Conservation (phyloP, 768 basidiomycete genomes). For the Tricholoma matsutake region DNA sequence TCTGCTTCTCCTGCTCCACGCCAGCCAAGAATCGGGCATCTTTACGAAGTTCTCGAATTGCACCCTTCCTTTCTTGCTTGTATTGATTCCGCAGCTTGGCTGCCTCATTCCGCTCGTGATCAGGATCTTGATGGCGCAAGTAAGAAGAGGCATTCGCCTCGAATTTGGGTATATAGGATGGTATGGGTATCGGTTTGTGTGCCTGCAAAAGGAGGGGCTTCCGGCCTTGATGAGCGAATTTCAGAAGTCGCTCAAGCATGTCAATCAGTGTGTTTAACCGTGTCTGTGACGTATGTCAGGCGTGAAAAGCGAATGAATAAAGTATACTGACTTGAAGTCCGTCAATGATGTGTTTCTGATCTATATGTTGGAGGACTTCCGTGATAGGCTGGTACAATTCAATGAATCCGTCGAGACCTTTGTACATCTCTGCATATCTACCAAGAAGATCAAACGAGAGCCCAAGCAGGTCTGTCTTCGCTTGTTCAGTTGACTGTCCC, state of each 20-base stretch:
- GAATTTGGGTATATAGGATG: constrained; percentile 92
- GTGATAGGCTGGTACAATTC: constrained; percentile 77
- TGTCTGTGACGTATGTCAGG: constrained; percentile 36
- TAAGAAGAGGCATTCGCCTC: constrained; percentile 73
- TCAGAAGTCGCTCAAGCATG: constrained; percentile 59
- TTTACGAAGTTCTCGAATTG: constrained; percentile 93
- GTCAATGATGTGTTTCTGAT: constrained; percentile 43
- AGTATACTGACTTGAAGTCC: constrained; percentile 50
- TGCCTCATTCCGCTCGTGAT: constrained; percentile 84
- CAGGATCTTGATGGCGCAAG: constrained; percentile 81
- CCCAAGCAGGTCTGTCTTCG: constrained; percentile 69
- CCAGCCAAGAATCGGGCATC: constrained; percentile 90
- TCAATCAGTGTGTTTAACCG: constrained; percentile 44
- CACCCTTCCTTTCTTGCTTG: constrained; percentile 96
- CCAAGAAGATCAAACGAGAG: constrained; percentile 61
- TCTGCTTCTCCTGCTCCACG: constrained; percentile 81
- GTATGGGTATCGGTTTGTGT: constrained; percentile 95
- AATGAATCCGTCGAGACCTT: constrained; percentile 75
- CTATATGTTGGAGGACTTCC: constrained; percentile 52
- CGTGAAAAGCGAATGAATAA: constrained; percentile 7
- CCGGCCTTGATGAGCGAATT: constrained; percentile 69
- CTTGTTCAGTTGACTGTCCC: constrained; percentile 48
- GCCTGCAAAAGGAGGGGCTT: constrained; percentile 81
- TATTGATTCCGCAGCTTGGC: constrained; percentile 83
- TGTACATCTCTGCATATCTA: constrained; percentile 73